Evolutionary conservation across 2,329 filamentous ascomycete genomes (phyloP), one percentile per base, ranked within the genome.

Genomic region (Coniochaeta sp.): DNA sequence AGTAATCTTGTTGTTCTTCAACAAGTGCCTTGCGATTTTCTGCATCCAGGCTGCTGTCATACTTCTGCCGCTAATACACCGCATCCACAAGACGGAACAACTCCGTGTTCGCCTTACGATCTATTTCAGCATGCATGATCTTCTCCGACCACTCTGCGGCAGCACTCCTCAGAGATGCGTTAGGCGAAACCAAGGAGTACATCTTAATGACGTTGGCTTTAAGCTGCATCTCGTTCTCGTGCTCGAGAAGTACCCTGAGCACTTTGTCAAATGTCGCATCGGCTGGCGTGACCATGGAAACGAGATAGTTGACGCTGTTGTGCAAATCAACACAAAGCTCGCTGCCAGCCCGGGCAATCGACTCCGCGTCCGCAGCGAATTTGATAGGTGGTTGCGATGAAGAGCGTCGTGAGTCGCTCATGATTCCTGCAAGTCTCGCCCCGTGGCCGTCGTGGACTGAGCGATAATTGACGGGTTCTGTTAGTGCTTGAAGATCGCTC

Each of bases 1-100:
- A 87, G 73, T 90, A 93, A 64, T 81, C 83, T 74, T 91, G 90
- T 67, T 88, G 83, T 68, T 92, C 87, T 76, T 90, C 91, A 74
- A 91, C 87, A 31, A 95, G 77, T 64, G 92, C 73, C n/a, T 88
- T 82, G 65, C 85, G 74, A 60, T 84, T 88, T 75, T 95, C 90
- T 0, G 83, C 77, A 60, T 91, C 87, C 5, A 55, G 52, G 9
- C 6, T 55, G 52, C 3, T 5, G 14, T 55, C 52, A 14, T 55
- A 26, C n/a, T 34, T 55, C 26, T 55, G 26, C 52, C 28, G 8
- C 14, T 55, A 3, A 34, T 55, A 55, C 16, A 55, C 52, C 9
- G 52, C 52, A 22, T 55, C 14, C 1, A 55, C 26, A 3, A 55
- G 52, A 34, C 52, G 50, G 24, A 54, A 54, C 24, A 54, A 33